Base-by-base conservation (phyloP, 768 basidiomycete species). In the Naganishia randhawae region DNA sequence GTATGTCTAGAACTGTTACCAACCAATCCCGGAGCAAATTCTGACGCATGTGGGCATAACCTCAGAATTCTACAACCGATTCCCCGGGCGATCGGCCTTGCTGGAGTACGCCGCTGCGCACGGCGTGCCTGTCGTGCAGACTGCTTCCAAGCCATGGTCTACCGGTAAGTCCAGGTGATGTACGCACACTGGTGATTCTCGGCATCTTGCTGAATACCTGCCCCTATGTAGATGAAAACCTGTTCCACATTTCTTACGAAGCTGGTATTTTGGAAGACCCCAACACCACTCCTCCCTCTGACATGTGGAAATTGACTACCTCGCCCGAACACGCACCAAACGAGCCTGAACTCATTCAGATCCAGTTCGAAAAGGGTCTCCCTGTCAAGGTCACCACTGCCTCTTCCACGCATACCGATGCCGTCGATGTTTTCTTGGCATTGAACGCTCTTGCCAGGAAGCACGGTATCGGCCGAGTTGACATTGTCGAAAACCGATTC, bases 171-270 rank as follows among this genome's bases (percentile, higher is more conserved):
- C 2, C 54, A 31, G 14, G 53, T 5, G 9, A 57, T n/a, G 1
- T 31, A 19, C 48, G 31, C 61, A 27, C 14, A 2, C 1, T 54
- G 35, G 63, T 33, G 1, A 10, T 3, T 31, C n/a, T 3, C 2
- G 1, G 29, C 13, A 65, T 81, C 19, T 29, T 52, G 51, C 27
- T 19, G 32, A 52, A 52, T n/a, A 4, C 45, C 11, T 22, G n/a
- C 25, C 19, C 25, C 11, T 3, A 17, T 22, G 3, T 14, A 61
- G 95, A 99, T 80, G 96, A 98, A 83, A 99, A 98, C 83, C 85
- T 99, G 54, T 97, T 95, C 88, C 96, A 99, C 84, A 99, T 98
- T 82, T 98, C 96, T 19, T 99, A 97, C 82, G 96, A 99, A 81
- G 95, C 96, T 13, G 96, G 95, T 51, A 98, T 99, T 80, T 87